phyloP scores from a whole-genome alignment of 306 rosid genomes.

The Pyrus pyrifolia region DNA sequence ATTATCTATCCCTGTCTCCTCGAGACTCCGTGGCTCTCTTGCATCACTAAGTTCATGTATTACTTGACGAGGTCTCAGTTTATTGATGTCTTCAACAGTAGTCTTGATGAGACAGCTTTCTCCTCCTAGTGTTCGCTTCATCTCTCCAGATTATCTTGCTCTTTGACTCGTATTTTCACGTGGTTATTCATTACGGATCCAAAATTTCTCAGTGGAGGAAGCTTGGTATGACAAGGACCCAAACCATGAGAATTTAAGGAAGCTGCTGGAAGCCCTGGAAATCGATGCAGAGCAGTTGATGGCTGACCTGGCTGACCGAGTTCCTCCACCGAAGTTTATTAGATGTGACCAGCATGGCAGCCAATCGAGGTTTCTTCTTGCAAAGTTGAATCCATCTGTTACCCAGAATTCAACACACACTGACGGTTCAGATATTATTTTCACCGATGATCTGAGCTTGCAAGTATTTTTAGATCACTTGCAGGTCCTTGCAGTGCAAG shows the following conservation, averaged over 20 bases:
- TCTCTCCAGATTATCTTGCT: conserved; percentile 76
- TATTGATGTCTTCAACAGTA: neutral
- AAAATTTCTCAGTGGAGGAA: conserved; percentile 82
- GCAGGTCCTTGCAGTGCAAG: conserved; percentile 82
- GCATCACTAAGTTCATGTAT: neutral
- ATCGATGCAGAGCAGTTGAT: conserved; percentile 68
- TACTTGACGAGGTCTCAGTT: neutral
- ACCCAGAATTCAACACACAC: conserved; percentile 74
- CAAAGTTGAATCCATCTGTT: conserved; percentile 87
- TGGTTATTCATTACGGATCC: conserved; percentile 81
- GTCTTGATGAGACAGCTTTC: neutral
- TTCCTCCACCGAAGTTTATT: conserved; percentile 70
- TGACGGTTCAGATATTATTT: conserved; percentile 68
- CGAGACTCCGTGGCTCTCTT: no score
- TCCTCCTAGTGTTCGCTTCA: conserved; percentile 66
- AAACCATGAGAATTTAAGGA: conserved; percentile 69
- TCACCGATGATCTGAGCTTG: conserved; percentile 89
- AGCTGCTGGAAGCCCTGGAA: conserved; percentile 79
- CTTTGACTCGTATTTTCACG: conserved; percentile 78
- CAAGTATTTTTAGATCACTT: conserved; percentile 80
- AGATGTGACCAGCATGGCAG: conserved; percentile 87
- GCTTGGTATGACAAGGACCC: conserved; percentile 74
- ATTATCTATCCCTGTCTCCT: no score
- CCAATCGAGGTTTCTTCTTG: conserved; percentile 91
- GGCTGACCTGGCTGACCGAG: conserved; percentile 50